Evolutionary conservation across 2,329 filamentous ascomycete genomes (phyloP).

Genomic region (Pseudocercospora pini-densiflorae): DNA sequence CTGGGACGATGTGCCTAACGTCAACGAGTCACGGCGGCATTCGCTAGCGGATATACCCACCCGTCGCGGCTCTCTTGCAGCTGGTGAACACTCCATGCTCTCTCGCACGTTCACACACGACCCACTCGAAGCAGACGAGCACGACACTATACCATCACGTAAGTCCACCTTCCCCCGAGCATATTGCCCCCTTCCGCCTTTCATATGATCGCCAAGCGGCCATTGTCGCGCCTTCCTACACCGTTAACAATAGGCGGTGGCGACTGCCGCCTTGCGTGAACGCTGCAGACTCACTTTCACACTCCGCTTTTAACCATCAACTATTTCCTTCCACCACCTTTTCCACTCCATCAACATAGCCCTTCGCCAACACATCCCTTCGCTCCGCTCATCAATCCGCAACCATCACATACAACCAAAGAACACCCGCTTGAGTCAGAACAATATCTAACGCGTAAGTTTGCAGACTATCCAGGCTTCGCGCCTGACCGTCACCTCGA

Average conservation of each 20-base stretch:
- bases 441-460: conserved; percentile 22
- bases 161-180: conserved; percentile 13
- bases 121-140: conserved; percentile 24
- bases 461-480: conserved; percentile 26
- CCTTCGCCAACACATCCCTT: not conserved
- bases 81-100: conserved; percentile 28
- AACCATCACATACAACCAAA: conserved; percentile 12
- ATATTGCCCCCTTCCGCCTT: not conserved
- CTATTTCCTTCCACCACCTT: not conserved
- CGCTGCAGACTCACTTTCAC: conserved; percentile 7
- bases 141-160: conserved; percentile 21
- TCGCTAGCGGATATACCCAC: conserved; percentile 66
- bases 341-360: conserved; percentile 6
- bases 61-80: conserved; percentile 42
- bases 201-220: conserved; percentile 11
- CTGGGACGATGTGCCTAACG: conserved; percentile 64
- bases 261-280: conserved; percentile 7
- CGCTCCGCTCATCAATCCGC: not conserved
- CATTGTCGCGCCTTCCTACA: conserved; percentile 15
- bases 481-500: conserved; percentile 19
- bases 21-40: conserved; percentile 76
- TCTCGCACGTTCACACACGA: conserved; percentile 28
- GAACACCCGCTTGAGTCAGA: not conserved
- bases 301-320: not conserved
- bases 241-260: conserved; percentile 8